Conservation (phyloP, 169 alveolate species). For the Theileria parva region DNA sequence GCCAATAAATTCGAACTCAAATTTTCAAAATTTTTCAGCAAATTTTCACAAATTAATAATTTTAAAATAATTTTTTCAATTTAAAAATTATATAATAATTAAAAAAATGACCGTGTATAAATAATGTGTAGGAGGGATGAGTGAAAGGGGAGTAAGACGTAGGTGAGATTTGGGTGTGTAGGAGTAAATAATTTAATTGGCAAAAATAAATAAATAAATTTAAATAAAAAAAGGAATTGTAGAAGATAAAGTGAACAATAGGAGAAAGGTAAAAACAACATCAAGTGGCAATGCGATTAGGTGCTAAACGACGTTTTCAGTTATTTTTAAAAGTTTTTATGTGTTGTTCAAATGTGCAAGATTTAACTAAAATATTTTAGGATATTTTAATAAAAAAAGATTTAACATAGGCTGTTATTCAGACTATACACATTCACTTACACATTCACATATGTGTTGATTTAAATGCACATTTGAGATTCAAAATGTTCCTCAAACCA, state of each 20-base stretch:
- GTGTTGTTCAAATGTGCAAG: background rate
- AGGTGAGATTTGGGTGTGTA: background rate
- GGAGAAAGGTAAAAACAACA: background rate
- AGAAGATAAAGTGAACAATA: background rate
- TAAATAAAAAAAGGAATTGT: background rate
- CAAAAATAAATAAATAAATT: background rate
- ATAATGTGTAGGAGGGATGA: background rate
- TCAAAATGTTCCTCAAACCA: background rate
- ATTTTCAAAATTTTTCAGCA: background rate
- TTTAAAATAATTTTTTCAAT: too few species aligned
- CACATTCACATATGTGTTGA: background rate
- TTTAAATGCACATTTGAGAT: slow-evolving; percentile 6
- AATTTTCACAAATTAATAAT: too few species aligned
- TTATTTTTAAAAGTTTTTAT: background rate
- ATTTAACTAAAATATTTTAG: background rate
- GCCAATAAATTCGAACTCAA: background rate
- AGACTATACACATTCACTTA: background rate
- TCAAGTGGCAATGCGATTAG: slow-evolving; percentile 12
- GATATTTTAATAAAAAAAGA: background rate
- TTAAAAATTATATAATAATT: too few species aligned
- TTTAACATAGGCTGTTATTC: background rate
- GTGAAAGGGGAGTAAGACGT: background rate
- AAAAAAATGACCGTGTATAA: background rate
- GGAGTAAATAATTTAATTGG: too few species aligned
- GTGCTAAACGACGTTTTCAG: background rate